phyloP scores from a whole-genome alignment of 208 protist species.

The Cochliopodium minus region DNA sequence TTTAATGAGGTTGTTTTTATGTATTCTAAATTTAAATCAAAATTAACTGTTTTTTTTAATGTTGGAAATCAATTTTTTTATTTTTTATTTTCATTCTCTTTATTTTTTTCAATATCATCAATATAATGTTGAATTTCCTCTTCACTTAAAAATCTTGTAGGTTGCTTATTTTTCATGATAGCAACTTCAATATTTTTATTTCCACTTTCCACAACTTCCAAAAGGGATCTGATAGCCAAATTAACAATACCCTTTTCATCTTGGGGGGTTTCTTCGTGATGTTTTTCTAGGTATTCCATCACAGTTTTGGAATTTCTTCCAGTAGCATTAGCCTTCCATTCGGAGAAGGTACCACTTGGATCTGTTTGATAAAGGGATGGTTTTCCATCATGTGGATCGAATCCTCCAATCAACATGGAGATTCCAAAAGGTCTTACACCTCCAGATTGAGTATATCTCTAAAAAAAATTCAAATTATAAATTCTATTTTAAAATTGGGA shows the following conservation, averaged over 20 bases:
- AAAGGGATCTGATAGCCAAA: constrained; percentile 86
- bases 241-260: constrained; percentile 72
- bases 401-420: constrained; percentile 92
- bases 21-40: too few relatives aligned
- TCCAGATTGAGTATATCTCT: constrained; percentile 85
- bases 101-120: constrained; percentile 11
- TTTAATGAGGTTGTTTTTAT: too few relatives aligned
- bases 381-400: constrained; percentile 82
- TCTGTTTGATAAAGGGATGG: constrained; percentile 80
- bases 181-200: constrained; percentile 68
- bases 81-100: constrained; percentile 7
- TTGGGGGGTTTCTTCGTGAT: constrained; percentile 58
- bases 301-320: constrained; percentile 89
- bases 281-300: constrained; percentile 96
- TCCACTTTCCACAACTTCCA: constrained; percentile 78
- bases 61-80: too few relatives aligned
- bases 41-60: too few relatives aligned
- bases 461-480: too few relatives aligned
- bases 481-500: too few relatives aligned
- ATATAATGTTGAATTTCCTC: not conserved
- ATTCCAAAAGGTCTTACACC: constrained; percentile 97
- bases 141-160: not conserved
- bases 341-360: constrained; percentile 60
- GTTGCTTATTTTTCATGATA: constrained; percentile 22
- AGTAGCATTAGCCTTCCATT: constrained; percentile 65